phyloP scores from a whole-genome alignment of 306 rosid genomes.

The Styphnolobium japonicum region DNA sequence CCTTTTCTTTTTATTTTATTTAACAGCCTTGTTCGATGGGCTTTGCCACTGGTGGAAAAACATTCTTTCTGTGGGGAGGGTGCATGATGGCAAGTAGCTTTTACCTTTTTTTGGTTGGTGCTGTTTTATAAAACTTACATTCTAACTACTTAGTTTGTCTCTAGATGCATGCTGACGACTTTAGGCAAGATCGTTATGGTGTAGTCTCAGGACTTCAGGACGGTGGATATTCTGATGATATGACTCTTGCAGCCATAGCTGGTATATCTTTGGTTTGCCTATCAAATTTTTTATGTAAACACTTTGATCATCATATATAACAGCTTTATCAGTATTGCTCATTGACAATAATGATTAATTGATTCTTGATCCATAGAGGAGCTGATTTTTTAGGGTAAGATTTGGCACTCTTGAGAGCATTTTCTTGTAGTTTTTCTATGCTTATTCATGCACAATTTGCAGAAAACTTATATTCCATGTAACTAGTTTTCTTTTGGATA shows the following conservation, averaged over 20 bases:
- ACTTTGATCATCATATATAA: background rate
- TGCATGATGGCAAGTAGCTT: constrained; percentile 91
- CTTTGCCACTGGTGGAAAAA: constrained; percentile 97
- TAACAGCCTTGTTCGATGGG: constrained; percentile 98
- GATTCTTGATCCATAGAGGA: constrained; percentile 4
- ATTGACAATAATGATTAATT: background rate
- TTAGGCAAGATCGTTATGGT: constrained; percentile 76
- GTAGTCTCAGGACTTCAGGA: constrained; percentile 81
- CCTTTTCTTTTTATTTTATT: constrained; percentile 19
- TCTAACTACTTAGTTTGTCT: constrained; percentile 38
- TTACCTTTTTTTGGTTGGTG: constrained; percentile 3
- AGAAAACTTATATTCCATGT: background rate
- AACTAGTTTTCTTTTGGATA: constrained; percentile 7
- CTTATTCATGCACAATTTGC: background rate
- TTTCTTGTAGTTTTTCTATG: background rate
- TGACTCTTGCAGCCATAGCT: constrained; percentile 96
- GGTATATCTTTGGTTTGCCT: constrained; percentile 50
- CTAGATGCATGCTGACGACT: constrained; percentile 98
- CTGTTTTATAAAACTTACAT: constrained; percentile 19
- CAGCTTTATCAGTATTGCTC: background rate
- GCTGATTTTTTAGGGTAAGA: background rate
- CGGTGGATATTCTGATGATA: constrained; percentile 98
- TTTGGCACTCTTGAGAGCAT: background rate
- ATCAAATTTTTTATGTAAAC: background rate
- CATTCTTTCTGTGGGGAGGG: constrained; percentile 98